Evolutionary conservation across 1,139 yeast species (phyloP).

Genomic region (Blastobotrys illinoisensis): DNA sequence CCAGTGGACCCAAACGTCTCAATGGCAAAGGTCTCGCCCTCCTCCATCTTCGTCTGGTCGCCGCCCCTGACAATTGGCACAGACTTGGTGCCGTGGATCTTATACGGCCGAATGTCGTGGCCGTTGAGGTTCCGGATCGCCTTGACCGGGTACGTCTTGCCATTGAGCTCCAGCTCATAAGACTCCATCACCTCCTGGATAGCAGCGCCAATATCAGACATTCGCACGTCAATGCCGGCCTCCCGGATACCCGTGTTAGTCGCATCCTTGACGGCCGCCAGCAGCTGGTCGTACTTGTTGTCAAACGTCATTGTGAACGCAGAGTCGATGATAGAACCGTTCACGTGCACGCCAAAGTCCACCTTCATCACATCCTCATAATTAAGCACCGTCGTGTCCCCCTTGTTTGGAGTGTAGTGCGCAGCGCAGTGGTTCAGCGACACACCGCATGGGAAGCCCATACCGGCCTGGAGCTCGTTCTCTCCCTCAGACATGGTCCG

Average conservation of each 20-base stretch:
- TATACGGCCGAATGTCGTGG: conserved; percentile 78
- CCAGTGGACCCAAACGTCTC: conserved; percentile 98
- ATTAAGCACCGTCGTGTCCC: conserved; percentile 73
- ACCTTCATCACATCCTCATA: conserved; percentile 95
- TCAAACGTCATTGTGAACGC: conserved; percentile 93
- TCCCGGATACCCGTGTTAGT: conserved; percentile 90
- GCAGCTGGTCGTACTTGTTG: conserved; percentile 69
- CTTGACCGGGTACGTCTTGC: conserved; percentile 78
- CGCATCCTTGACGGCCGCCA: conserved; percentile 85
- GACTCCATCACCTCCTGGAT: conserved; percentile 97
- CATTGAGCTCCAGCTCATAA: conserved; percentile 85
- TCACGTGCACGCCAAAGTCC: conserved; percentile 94
- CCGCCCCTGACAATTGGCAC: conserved; percentile 94
- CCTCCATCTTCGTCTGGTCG: conserved; percentile 96
- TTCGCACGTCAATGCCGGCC: conserved; percentile 93
- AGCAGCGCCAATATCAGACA: conserved; percentile 93
- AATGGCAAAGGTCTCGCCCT: conserved; percentile 95
- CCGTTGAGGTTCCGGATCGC: conserved; percentile 92
- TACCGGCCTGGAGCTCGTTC: conserved; percentile 66
- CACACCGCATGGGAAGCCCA: conserved; percentile 97
- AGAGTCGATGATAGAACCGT: conserved; percentile 92
- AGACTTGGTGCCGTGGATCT: conserved; percentile 89
- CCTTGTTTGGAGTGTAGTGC: conserved; percentile 95
- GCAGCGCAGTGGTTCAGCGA: conserved; percentile 94
- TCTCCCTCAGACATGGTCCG: conserved; percentile 67